Percentiles rank a stretch among this genome's conserved stretches.
These are phyloP conservation scores for Tylopilus rubrobrunneus DNA, from an alignment of 768 basidiomycete genomes.

Conservation along the genomic window DNA sequence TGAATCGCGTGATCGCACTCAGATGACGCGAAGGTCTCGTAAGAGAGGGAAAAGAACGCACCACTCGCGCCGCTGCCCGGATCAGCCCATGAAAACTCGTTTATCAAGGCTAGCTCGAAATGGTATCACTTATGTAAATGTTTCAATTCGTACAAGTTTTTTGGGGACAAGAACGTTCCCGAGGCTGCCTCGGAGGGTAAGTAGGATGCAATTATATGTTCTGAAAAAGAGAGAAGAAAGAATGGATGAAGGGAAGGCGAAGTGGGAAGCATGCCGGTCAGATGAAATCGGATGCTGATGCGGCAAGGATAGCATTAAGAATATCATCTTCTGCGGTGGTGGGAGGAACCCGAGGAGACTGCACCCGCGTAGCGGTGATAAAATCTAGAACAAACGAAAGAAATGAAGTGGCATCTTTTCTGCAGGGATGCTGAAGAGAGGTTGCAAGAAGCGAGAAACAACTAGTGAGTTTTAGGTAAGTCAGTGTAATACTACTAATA, in stretches of 20 bases:
- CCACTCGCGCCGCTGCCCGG: conserved; percentile 5
- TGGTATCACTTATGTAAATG: conserved; percentile 16
- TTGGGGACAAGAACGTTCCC: conserved; percentile 14
- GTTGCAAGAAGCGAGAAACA: conserved; percentile 27
- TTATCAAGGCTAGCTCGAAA: conserved; percentile 5
- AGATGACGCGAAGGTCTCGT: conserved; percentile 5
- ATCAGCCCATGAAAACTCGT: conserved; percentile 7
- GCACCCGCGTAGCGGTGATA: conserved; percentile 21
- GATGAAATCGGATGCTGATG: conserved; percentile 22
- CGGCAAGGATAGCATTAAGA: conserved; percentile 21
- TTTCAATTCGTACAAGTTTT: conserved; percentile 19
- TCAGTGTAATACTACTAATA: conserved; percentile 34
- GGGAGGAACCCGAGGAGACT: conserved; percentile 21
- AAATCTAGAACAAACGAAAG: conserved; percentile 19
- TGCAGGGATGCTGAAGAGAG: conserved; percentile 16
- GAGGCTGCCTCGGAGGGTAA: conserved; percentile 1
- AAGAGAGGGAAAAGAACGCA: not conserved
- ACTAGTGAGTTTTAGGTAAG: conserved; percentile 31
- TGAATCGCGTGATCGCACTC: conserved; percentile 10
- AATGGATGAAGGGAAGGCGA: not conserved
- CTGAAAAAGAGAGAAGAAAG: conserved; percentile 9
- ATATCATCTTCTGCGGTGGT: conserved; percentile 15
- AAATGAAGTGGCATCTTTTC: no score
- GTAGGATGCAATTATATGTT: conserved; percentile 8
- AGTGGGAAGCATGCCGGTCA: conserved; percentile 8